Percentiles rank a stretch among this genome's conserved stretches.
Conservation (phyloP, 441 rosid species). For the Jatropha multifida region DNA sequence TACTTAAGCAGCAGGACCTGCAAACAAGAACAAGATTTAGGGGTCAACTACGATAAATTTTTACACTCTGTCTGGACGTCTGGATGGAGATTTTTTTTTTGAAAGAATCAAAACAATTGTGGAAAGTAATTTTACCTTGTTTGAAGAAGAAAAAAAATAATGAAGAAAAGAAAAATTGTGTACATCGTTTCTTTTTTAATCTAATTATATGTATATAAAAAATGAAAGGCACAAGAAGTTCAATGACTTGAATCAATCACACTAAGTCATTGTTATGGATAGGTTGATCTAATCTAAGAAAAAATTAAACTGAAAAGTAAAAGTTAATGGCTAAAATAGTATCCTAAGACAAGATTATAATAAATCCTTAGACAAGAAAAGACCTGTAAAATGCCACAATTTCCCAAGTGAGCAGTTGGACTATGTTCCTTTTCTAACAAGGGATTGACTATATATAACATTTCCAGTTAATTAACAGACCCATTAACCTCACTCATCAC, state of each 20-base stretch:
- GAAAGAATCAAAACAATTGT: too few relatives aligned
- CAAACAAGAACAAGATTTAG: not conserved
- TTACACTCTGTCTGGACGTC: too few relatives aligned
- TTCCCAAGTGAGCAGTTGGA: constrained; percentile 35
- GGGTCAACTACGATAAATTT: not conserved
- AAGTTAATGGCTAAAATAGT: not conserved
- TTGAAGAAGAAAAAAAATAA: too few relatives aligned
- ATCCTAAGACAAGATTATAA: not conserved
- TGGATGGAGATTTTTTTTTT: too few relatives aligned
- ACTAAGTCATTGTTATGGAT: not conserved
- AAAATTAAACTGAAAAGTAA: not conserved
- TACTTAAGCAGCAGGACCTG: not conserved
- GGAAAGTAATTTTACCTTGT: too few relatives aligned
- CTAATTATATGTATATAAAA: too few relatives aligned
- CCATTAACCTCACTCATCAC: not conserved
- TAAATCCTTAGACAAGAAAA: not conserved
- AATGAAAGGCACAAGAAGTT: not conserved
- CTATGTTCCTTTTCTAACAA: constrained; percentile 38
- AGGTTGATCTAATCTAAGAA: constrained; percentile 16
- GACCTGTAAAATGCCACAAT: not conserved
- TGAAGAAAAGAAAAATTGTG: too few relatives aligned
- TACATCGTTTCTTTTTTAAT: too few relatives aligned
- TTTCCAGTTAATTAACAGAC: constrained; percentile 11
- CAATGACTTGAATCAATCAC: not conserved
- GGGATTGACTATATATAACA: constrained; percentile 35